phyloP scores from a whole-genome alignment of 768 basidiomycete species.

The Mycena rosella region DNA sequence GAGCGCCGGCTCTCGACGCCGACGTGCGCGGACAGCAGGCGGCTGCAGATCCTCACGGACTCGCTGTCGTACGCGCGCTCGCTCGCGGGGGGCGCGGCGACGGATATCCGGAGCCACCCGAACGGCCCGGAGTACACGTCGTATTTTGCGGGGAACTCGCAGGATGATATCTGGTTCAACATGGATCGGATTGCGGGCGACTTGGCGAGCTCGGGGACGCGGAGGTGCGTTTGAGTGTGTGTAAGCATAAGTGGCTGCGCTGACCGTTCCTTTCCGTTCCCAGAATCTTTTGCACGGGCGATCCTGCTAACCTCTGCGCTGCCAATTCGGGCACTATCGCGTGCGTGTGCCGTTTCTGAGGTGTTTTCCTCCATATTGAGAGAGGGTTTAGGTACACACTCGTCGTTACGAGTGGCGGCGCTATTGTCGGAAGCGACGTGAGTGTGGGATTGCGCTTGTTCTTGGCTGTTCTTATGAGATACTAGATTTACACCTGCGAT shows the following conservation, averaged over 20 bases:
- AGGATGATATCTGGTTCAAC: slow-evolving; percentile 32
- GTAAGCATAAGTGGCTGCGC: neutral
- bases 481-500: slow-evolving; percentile 28
- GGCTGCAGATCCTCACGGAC: slow-evolving; percentile 19
- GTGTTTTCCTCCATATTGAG: neutral
- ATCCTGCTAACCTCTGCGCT: neutral
- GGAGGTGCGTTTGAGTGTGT: slow-evolving; percentile 1
- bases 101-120: slow-evolving; percentile 29
- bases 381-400: slow-evolving; percentile 21
- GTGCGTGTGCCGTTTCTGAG: neutral
- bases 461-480: neutral
- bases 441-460: neutral
- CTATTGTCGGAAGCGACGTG: slow-evolving; percentile 30
- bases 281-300: slow-evolving; percentile 19
- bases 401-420: slow-evolving; percentile 19
- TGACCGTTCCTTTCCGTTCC: neutral
- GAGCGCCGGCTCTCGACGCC: slow-evolving; percentile 24
- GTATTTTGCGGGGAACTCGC: slow-evolving; percentile 29
- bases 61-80: slow-evolving; percentile 22
- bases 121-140: slow-evolving; percentile 16
- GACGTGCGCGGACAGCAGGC: slow-evolving; percentile 10
- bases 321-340: slow-evolving; percentile 4
- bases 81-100: slow-evolving; percentile 28
- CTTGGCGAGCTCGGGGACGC: slow-evolving; percentile 20
- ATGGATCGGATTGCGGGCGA: slow-evolving; percentile 29